These are phyloP conservation scores for Reutealis trisperma DNA, from an alignment of 345 rosid species.

Conservation along the genomic window DNA sequence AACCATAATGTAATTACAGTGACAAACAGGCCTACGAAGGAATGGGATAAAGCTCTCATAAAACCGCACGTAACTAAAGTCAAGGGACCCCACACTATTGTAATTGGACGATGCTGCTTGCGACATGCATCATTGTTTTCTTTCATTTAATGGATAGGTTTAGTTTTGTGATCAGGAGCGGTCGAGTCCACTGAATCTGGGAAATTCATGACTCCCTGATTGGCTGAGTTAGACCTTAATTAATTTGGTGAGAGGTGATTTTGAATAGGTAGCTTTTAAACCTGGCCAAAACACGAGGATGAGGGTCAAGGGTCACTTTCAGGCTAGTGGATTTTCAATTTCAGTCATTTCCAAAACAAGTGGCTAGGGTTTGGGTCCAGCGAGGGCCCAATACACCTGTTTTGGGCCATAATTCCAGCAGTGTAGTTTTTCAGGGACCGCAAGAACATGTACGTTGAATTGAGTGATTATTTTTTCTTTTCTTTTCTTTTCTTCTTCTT, in stretches of 20 bases:
- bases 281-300: too few species aligned
- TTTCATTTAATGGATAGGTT: neutral
- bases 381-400: conserved; percentile 23
- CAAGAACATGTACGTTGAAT: neutral
- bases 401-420: conserved; percentile 21
- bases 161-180: neutral
- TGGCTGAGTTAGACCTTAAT: neutral
- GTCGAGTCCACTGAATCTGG: neutral
- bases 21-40: conserved; percentile 10
- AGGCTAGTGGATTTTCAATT: neutral
- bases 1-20: neutral
- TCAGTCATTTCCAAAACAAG: conserved; percentile 10
- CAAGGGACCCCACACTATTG: conserved; percentile 30
- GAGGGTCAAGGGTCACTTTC: neutral
- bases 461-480: neutral
- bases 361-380: conserved; percentile 28
- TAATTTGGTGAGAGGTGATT: too few species aligned
- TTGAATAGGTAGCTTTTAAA: too few species aligned
- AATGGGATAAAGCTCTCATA: conserved; percentile 28
- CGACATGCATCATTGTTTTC: conserved; percentile 30
- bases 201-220: neutral
- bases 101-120: conserved; percentile 25
- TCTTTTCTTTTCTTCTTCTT: too few species aligned
- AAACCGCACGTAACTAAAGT: conserved; percentile 27
- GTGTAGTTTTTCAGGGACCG: conserved; percentile 14